Evolutionary conservation across 306 rosid genomes (phyloP), one percentile per base, ranked within the genome.

Genomic region (Cicer cuneatum): DNA sequence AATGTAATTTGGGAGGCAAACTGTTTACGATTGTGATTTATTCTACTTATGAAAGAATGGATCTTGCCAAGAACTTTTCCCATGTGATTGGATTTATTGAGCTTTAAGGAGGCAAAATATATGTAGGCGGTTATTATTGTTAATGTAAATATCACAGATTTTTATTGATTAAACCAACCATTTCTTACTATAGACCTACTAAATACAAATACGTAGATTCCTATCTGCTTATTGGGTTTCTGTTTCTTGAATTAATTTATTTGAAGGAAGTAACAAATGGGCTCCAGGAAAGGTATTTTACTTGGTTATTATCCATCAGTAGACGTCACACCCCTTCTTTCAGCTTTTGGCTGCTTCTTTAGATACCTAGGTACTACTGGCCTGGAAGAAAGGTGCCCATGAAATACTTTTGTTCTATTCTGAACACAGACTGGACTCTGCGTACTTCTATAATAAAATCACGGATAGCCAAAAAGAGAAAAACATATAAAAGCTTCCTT

Each of bases 321-420:
- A 75, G 64, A 66, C 66, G 53, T 16, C 43, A 15, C 52, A 3
- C 42, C 74, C 41, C 59, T 68, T 45, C 45, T 59, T 61, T 75
- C 68, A 61, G 71, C 41, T 73, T 56, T 72, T 64, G 54, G 58
- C n/a, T 68, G 38, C 83, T 62, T 67, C 78, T 62, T 56, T 49
- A 56, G 46, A 35, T 73, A 41, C 80, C 43, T 45, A 24, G 59
- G 69, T 46, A 53, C 42, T 67, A 61, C 42, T 49, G 59, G 41
- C 18, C 14, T 10, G 5, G 18, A 56, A 43, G 62, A 66, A 13
- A 7, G 49, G 35, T 46, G 29, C 59, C 19, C 40, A 13, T 35
- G 73, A 42, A 52, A 61, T 77, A 37, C 10, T 15, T 52, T 38
- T 75, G 53, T 68, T 52, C 45, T 68, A 9, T 60, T 51, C 66